Evolutionary conservation across 495 filamentous ascomycete genomes (phyloP).

Genomic region (Rostrohypoxylon terebratum): DNA sequence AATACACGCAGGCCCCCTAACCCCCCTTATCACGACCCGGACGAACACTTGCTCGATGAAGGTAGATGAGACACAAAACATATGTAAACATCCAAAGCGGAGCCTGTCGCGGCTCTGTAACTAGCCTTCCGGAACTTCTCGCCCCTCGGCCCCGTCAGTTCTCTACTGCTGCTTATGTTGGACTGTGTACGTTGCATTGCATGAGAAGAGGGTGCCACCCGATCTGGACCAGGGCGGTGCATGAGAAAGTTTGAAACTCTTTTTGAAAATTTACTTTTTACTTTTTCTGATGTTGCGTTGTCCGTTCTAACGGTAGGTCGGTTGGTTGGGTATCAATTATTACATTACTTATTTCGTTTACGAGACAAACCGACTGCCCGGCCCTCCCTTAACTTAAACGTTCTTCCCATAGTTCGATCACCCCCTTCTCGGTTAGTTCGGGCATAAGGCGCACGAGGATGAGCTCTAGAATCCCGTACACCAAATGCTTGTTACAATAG

Average conservation of each 20-base stretch:
- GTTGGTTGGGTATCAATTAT: slow-evolving; percentile 47
- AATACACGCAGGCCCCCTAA: slow-evolving; percentile 4
- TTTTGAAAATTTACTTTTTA: slow-evolving; percentile 26
- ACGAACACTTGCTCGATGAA: slow-evolving; percentile 1
- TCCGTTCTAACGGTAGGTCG: slow-evolving; percentile 27
- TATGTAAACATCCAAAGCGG: slow-evolving; percentile 25
- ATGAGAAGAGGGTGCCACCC: slow-evolving; percentile 32
- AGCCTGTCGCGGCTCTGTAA: slow-evolving; percentile 37
- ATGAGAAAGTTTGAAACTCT: slow-evolving; percentile 41
- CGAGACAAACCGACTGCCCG: slow-evolving; percentile 34
- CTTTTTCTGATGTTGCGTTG: neutral
- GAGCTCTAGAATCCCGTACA: slow-evolving; percentile 82
- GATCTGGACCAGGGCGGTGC: slow-evolving; percentile 46
- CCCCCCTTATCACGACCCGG: slow-evolving; percentile 28
- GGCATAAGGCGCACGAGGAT: slow-evolving; percentile 82
- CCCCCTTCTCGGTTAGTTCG: slow-evolving; percentile 80
- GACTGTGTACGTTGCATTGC: slow-evolving; percentile 42
- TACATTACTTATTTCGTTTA: slow-evolving; percentile 46
- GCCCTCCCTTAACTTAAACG: slow-evolving; percentile 64
- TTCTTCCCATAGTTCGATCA: slow-evolving; percentile 77
- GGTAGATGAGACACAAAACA: neutral
- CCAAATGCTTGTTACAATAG: slow-evolving; percentile 90
- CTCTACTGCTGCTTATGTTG: slow-evolving; percentile 37
- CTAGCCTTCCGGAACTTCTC: slow-evolving; percentile 37
- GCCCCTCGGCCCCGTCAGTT: slow-evolving; percentile 32